Evolutionary conservation across 257 asterid species (phyloP).

Genomic region (Gentiana straminea): DNA sequence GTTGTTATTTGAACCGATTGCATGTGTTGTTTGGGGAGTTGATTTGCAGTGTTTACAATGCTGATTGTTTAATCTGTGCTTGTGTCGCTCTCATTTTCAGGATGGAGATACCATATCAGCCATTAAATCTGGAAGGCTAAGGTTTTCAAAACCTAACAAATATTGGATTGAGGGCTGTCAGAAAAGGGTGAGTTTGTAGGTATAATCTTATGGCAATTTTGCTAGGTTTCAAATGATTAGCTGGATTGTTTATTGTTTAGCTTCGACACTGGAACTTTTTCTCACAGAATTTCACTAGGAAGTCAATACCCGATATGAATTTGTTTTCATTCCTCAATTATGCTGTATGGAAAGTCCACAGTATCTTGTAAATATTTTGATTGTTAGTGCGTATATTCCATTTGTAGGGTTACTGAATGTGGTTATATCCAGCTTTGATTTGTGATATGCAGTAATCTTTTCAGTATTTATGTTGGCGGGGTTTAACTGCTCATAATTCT

Average conservation of each 20-base stretch:
- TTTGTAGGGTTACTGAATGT: too few species aligned
- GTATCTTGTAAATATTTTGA: too few species aligned
- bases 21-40: neutral
- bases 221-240: neutral
- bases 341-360: too few species aligned
- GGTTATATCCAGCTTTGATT: too few species aligned
- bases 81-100: constrained; percentile 23
- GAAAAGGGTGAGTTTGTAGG: constrained; percentile 55
- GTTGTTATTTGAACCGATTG: neutral
- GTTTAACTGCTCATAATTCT: constrained; percentile 2
- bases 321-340: too few species aligned
- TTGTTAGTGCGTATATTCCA: too few species aligned
- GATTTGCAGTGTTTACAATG: too few species aligned
- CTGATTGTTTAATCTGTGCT: neutral
- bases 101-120: constrained; percentile 63
- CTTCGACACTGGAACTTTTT: too few species aligned
- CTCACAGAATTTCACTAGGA: too few species aligned
- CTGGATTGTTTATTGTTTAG: neutral
- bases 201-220: neutral
- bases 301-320: too few species aligned
- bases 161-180: constrained; percentile 93
- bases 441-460: neutral
- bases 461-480: neutral
- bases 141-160: constrained; percentile 71
- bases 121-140: constrained; percentile 66